These are phyloP conservation scores for Blastobotrys proliferans DNA, from an alignment of 1,139 yeast genomes.

Conservation along the genomic window DNA sequence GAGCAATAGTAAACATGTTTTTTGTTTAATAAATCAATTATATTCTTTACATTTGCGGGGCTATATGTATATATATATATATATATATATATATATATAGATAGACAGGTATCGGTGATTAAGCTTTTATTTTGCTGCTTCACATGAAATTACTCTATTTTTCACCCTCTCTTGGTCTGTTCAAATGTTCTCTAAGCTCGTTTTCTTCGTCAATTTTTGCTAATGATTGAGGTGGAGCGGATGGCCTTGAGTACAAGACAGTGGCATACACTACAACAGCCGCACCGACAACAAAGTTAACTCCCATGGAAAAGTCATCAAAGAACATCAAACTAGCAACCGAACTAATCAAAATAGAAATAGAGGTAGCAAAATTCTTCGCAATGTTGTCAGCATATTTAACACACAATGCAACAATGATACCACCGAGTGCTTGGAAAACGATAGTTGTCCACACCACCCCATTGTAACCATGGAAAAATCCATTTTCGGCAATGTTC, in stretches of 20 bases:
- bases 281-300: conserved; percentile 38
- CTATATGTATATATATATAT: no score
- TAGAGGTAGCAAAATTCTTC: conserved; percentile 41
- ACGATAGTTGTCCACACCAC: conserved; percentile 34
- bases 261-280: conserved; percentile 38
- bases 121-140: no score
- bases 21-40: neutral
- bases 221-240: neutral
- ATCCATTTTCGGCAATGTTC: conserved; percentile 29
- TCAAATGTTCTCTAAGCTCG: no score
- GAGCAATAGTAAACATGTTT: neutral
- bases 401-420: conserved; percentile 37
- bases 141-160: no score
- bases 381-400: conserved; percentile 40
- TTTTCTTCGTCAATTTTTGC: conserved; percentile 1
- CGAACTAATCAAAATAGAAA: conserved; percentile 39
- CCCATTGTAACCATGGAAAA: conserved; percentile 35
- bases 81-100: neutral
- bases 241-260: conserved; percentile 30
- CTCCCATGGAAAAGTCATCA: conserved; percentile 35
- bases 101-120: no score
- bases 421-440: conserved; percentile 37
- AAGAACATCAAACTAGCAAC: conserved; percentile 37
- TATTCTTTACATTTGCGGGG: no score
- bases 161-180: no score